phyloP scores from a whole-genome alignment of 2,329 filamentous ascomycete genomes.

The Fusarium abutilonis region DNA sequence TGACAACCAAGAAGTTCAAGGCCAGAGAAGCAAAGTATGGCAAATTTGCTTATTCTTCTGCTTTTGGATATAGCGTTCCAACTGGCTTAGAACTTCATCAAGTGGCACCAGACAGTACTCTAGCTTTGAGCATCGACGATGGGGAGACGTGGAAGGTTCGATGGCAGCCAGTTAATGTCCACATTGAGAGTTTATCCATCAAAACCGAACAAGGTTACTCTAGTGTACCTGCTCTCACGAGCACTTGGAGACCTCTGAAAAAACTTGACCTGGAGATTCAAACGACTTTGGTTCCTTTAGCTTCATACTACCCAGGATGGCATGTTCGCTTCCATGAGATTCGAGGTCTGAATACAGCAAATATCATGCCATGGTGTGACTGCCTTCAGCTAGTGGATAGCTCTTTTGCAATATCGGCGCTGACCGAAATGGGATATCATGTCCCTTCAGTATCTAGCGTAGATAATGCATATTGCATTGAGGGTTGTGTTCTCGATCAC shows the following conservation, averaged over 20 bases:
- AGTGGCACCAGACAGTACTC: slow-evolving; percentile 47
- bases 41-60: slow-evolving; percentile 60
- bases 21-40: slow-evolving; percentile 56
- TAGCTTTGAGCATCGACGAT: slow-evolving; percentile 45
- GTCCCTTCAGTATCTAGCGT: neutral
- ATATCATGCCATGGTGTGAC: neutral
- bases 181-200: neutral
- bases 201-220: neutral
- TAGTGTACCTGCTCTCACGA: neutral
- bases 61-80: slow-evolving; percentile 57
- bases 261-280: slow-evolving; percentile 34
- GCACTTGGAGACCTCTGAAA: slow-evolving; percentile 36
- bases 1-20: slow-evolving; percentile 51
- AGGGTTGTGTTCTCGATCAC: neutral
- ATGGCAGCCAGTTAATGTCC: slow-evolving; percentile 37
- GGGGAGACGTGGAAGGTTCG: slow-evolving; percentile 46
- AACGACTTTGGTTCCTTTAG: slow-evolving; percentile 45
- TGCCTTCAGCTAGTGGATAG: slow-evolving; percentile 17
- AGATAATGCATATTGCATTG: neutral
- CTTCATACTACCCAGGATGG: slow-evolving; percentile 48
- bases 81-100: slow-evolving; percentile 49
- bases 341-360: neutral
- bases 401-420: slow-evolving; percentile 14
- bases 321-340: slow-evolving; percentile 44
- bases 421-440: slow-evolving; percentile 1